These are phyloP conservation scores for Tremella yokohamensis DNA, from an alignment of 768 basidiomycete species.

Conservation along the genomic window DNA sequence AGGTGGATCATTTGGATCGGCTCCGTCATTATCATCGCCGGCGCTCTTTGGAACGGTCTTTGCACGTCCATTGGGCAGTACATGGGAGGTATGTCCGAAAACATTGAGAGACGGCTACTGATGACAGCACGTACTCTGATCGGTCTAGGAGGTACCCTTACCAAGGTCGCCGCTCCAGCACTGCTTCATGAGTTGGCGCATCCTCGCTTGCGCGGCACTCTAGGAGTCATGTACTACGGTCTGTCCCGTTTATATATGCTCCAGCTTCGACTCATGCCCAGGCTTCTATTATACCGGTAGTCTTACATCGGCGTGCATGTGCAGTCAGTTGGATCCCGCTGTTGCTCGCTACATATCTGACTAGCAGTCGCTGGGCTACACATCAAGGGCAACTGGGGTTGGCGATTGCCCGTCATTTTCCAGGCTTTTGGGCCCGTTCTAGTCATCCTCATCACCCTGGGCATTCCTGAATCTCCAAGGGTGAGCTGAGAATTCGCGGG, in stretches of 20 bases:
- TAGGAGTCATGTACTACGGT: conserved; percentile 14
- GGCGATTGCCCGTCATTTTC: conserved; percentile 19
- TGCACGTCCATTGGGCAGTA: not conserved
- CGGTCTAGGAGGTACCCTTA: conserved; percentile 24
- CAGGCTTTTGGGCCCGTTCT: conserved; percentile 21
- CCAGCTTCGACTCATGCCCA: too few species aligned
- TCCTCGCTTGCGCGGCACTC: conserved; percentile 20
- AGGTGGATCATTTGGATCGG: not conserved
- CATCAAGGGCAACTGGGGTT: conserved; percentile 20
- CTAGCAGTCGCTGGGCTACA: conserved; percentile 15
- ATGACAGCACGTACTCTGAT: conserved; percentile 20
- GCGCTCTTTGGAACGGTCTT: not conserved
- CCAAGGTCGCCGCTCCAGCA: conserved; percentile 25
- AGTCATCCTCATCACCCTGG: conserved; percentile 19
- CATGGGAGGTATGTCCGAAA: not conserved
- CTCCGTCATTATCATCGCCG: not conserved
- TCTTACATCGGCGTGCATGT: conserved; percentile 16
- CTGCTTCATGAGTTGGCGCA: conserved; percentile 31
- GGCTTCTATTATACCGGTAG: conserved; percentile 17
- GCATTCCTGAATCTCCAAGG: conserved; percentile 22
- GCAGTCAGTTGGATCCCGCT: conserved; percentile 18
- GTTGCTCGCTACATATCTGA: conserved; percentile 8
- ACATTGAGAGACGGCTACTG: not conserved
- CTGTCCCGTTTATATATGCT: too few species aligned
- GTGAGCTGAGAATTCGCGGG: too few species aligned